phyloP scores from a whole-genome alignment of 2,329 filamentous ascomycete species.

The Penicillium sp. region DNA sequence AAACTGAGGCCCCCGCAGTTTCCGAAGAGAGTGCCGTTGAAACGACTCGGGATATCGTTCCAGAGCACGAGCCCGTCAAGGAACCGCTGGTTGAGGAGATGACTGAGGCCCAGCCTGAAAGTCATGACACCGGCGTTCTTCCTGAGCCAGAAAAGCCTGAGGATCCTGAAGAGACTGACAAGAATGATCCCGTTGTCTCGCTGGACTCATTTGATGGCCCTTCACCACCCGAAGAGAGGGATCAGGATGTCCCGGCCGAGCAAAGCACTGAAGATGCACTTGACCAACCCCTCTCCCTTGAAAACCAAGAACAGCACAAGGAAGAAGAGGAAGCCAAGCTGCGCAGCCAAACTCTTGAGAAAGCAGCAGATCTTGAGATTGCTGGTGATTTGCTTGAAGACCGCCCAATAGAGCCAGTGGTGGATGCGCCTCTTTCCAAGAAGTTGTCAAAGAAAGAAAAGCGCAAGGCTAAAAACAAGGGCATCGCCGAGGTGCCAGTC shows the following conservation, averaged over 20 bases:
- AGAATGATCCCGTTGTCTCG: not conserved
- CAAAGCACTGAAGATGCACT: not conserved
- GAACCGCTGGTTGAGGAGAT: not conserved
- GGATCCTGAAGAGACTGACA: not conserved
- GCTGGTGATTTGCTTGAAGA: conserved; percentile 1
- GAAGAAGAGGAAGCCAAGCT: not conserved
- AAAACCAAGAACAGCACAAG: not conserved
- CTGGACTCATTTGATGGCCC: conserved; percentile 2
- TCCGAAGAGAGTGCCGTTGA: not conserved
- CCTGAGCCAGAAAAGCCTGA: not conserved
- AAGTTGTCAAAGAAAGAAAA: conserved; percentile 31
- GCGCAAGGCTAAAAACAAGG: conserved; percentile 27
- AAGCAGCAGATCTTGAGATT: conserved; percentile 5
- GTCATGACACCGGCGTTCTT: not conserved
- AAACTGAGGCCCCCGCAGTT: not conserved
- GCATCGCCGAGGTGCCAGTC: conserved; percentile 3
- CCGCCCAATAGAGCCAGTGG: conserved; percentile 4
- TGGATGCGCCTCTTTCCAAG: conserved; percentile 10
- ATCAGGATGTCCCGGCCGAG: not conserved
- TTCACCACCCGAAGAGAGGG: not conserved
- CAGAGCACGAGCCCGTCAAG: not conserved
- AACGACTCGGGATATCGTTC: not conserved
- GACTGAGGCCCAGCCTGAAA: not conserved
- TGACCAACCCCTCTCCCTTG: not conserved
- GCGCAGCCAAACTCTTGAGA: not conserved